Percentiles rank a stretch among this genome's conserved stretches.
phyloP scores from a whole-genome alignment of 2,329 filamentous ascomycete species.

The Clathrospora elynae region DNA sequence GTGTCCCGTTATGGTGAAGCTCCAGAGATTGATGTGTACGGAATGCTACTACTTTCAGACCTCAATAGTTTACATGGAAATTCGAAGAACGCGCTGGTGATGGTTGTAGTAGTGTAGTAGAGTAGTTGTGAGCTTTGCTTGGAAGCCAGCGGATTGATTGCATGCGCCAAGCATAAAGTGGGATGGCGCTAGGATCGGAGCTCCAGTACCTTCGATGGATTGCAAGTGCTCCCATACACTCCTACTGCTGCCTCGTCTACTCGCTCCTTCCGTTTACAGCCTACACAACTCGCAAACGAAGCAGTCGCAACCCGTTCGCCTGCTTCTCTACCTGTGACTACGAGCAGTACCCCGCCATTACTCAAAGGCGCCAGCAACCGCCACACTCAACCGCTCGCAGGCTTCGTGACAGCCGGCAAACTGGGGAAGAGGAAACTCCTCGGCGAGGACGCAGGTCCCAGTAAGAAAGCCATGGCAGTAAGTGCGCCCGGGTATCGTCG shows the following conservation, averaged over 20 bases:
- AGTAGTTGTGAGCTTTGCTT: background rate
- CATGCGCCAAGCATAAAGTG: constrained; percentile 21
- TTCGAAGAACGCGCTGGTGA: background rate
- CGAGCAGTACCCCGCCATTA: constrained; percentile 21
- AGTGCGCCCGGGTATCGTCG: constrained; percentile 23
- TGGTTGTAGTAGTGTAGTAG: constrained; percentile 4
- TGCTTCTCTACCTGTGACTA: background rate
- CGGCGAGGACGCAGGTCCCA: constrained; percentile 47
- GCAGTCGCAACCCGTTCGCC: constrained; percentile 10
- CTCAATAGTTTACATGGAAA: too few species aligned
- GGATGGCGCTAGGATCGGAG: constrained; percentile 22
- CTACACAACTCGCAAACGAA: constrained; percentile 6
- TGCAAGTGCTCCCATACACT: constrained; percentile 22
- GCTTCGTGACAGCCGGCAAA: constrained; percentile 43
- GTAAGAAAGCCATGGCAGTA: constrained; percentile 51
- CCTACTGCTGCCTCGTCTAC: constrained; percentile 18
- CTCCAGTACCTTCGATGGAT: constrained; percentile 29
- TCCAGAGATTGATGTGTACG: too few species aligned
- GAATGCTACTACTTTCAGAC: too few species aligned
- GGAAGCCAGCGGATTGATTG: constrained; percentile 6
- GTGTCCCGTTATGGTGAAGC: too few species aligned
- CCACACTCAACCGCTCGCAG: constrained; percentile 31
- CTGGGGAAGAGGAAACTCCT: constrained; percentile 51
- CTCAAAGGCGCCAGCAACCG: constrained; percentile 19
- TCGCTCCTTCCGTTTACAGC: constrained; percentile 7